Evolutionary conservation across 2,329 filamentous ascomycete genomes (phyloP).

Genomic region (Bipolaris bicolor): DNA sequence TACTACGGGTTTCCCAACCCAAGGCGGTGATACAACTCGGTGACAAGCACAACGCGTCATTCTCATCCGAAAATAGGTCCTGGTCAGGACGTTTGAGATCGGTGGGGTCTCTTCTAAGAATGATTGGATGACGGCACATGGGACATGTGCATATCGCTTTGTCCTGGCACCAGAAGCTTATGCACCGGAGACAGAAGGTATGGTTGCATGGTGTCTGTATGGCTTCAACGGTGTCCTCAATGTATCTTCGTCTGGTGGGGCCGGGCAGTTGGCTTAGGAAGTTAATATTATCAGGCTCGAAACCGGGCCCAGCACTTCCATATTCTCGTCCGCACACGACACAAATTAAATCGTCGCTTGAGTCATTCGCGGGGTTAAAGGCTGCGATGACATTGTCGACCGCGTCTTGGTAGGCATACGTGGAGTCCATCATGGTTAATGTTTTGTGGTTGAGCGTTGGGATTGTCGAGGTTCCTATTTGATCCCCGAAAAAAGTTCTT

Average conservation of each 20-base stretch:
- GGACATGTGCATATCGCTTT: background rate
- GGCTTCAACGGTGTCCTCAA: slow-evolving; percentile 1
- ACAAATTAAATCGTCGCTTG: slow-evolving; percentile 3
- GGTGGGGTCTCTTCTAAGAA: too few relatives aligned
- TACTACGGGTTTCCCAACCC: background rate
- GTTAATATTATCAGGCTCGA: background rate
- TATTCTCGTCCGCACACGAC: background rate
- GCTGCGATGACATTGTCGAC: slow-evolving; percentile 2
- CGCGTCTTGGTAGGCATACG: slow-evolving; percentile 3
- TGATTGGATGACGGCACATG: slow-evolving; percentile 5
- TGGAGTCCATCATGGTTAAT: background rate
- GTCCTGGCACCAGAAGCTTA: slow-evolving; percentile 8
- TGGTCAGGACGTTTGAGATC: too few relatives aligned
- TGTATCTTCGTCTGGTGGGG: background rate
- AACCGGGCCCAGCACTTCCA: background rate
- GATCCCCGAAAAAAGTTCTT: background rate
- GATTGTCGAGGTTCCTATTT: background rate
- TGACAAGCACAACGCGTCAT: background rate
- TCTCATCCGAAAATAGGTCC: too few relatives aligned
- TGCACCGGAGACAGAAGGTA: slow-evolving; percentile 4
- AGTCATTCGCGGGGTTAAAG: background rate
- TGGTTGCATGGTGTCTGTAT: slow-evolving; percentile 9
- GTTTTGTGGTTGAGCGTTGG: background rate
- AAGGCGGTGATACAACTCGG: background rate
- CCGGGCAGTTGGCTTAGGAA: slow-evolving; percentile 6